These are phyloP conservation scores for Leucocoprinus sp. DNA, from an alignment of 768 basidiomycete species.

Conservation along the genomic window DNA sequence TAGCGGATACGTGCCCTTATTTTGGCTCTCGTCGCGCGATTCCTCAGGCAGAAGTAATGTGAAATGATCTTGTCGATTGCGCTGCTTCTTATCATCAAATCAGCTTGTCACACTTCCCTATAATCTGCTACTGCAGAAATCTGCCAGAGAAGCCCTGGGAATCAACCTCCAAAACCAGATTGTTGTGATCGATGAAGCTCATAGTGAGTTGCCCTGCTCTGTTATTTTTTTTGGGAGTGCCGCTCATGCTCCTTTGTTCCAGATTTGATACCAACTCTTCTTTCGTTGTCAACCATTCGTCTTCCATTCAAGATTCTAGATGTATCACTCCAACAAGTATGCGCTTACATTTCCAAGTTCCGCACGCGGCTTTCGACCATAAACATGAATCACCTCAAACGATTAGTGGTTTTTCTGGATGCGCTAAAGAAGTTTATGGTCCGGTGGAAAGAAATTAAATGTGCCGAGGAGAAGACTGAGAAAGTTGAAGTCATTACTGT, in stretches of 20 bases:
- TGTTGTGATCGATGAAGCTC: conserved; percentile 92
- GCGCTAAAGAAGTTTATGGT: conserved; percentile 52
- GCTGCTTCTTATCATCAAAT: background rate
- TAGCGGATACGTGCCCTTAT: conserved; percentile 77
- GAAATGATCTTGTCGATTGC: background rate
- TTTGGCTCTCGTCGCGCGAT: conserved; percentile 87
- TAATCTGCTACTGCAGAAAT: conserved; percentile 78
- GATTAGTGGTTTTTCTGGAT: conserved; percentile 66
- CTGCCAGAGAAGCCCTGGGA: conserved; percentile 78
- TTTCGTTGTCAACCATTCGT: conserved; percentile 73
- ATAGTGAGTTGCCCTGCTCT: conserved; percentile 51
- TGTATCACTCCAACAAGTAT: conserved; percentile 66
- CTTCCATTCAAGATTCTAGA: conserved; percentile 50
- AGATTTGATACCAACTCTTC: conserved; percentile 87
- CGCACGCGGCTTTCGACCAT: conserved; percentile 61
- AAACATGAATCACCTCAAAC: conserved; percentile 75
- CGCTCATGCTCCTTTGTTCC: background rate
- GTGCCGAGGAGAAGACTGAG: conserved; percentile 16
- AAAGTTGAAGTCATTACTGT: conserved; percentile 61
- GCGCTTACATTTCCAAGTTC: conserved; percentile 70
- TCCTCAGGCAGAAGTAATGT: conserved; percentile 78
- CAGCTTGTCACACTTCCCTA: conserved; percentile 92
- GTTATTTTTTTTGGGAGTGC: background rate
- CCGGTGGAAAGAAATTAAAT: conserved; percentile 40
- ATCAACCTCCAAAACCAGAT: conserved; percentile 82